Base-by-base conservation (phyloP, 805 yeast genomes). In the Suhomyces kilbournensis region DNA sequence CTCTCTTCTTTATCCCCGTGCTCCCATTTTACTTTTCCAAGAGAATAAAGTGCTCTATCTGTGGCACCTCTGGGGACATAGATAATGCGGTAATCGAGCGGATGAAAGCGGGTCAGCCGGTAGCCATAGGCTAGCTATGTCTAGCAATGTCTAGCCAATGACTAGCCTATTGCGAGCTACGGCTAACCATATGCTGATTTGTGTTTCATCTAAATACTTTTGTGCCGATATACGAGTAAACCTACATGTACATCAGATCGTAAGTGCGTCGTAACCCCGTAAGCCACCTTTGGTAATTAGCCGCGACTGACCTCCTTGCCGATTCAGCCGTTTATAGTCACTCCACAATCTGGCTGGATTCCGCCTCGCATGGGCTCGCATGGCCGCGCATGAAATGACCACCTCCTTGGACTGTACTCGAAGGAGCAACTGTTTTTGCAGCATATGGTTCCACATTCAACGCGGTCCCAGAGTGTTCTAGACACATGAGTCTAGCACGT, bases 1-100 rank as follows among this genome's bases (percentile, higher is more conserved):
- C 84, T 0, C 48, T 82, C 8, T 82, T 80, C 71, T 81, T 79
- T 58, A 67, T 82, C 26, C 86, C 86, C 1, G 59, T 82, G 12
- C 56, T 82, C 3, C 86, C 86, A 3, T 64, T 81, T 42, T 78
- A 74, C 60, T 77, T 76, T 72, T 74, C 79, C 17, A 82, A 80
- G 59, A 76, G 80, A 53, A 59, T 81, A 46, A 77, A 70, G 47
- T 82, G 86, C 57, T 64, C 71, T 1, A 78, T 79, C 12, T 82
- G 86, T 60, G 75, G 80, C 15, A 80, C 74, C 2, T 60, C 71
- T 15, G 74, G 72, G 4, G 66, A 64, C 32, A 56, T 71, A 22
- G 59, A 63, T 52, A 44, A 49, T 6, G 62, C 60, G 3, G 66
- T 63, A 3, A 56, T 68, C 7, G 56, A 58, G 17, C 57, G 68